Evolutionary conservation across 352 stramenopile species (phyloP), one percentile per base, ranked within the genome.

Genomic region (Pythium vanterpoolii): DNA sequence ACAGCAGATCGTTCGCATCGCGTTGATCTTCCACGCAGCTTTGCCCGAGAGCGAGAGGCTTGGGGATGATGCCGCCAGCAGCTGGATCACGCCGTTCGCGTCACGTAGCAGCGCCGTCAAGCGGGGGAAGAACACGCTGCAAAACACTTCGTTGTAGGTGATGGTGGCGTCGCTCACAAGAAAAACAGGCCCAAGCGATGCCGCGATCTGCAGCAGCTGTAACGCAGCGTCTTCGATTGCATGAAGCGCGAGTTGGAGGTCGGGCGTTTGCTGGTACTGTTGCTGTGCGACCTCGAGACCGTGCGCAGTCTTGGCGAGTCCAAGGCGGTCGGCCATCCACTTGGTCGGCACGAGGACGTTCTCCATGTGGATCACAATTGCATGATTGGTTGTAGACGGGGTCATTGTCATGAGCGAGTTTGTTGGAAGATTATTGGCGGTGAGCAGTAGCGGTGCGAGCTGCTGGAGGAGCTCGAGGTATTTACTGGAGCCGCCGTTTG

Each of bases 301-400:
- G 13, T 60, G 58, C 24, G 58, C 30, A 2, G 58, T 60, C 40
- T 53, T 55, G 33, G 16, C 36, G 49, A 66, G 60, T 11, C 60
- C 60, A 19, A 66, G 50, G 19, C 60, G 60, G 33, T 66, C 51
- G 51, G 26, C 24, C 51, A 66, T 60, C 60, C 60, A 66, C 52
- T 66, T 60, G 43, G 60, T 61, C 8, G 60, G 60, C 31, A 66
- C 60, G 23, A 66, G 51, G 9, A 66, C 60, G 34, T 66, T 66
- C 28, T 66, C 60, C 4, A 66, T 44, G 38, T 66, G 58, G 48
- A 66, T 55, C 38, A 66, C 58, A 23, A 66, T 50, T 13, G 58
- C 58, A 5, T 64, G 47, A 38, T 64, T 45, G 24, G 11, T 47
- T 4, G 34, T 47, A 5, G 39, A 5, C 5, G 23, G 5, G 6